Evolutionary conservation across 192 early-diverging fungal species (phyloP).

Genomic region (Fimicolochytrium jonesii): DNA sequence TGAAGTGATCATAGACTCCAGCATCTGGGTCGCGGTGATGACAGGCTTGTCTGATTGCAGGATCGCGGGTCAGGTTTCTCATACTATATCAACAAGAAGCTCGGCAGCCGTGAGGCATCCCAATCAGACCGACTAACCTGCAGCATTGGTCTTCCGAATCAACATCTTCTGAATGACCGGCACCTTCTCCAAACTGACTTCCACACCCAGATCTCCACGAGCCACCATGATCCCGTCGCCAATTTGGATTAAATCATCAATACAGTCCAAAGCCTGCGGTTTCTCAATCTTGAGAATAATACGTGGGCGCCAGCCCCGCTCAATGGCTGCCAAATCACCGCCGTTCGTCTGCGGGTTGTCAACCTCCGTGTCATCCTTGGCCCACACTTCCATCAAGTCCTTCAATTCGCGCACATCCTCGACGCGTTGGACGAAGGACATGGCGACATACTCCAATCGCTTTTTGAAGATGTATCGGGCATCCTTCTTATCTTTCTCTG

Average conservation of each 20-base stretch:
- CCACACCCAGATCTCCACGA: slow-evolving; percentile 55
- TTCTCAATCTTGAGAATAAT: slow-evolving; percentile 58
- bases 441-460: slow-evolving; percentile 49
- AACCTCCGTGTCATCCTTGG: slow-evolving; percentile 42
- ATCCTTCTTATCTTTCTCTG: slow-evolving; percentile 53
- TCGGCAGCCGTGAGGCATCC: neutral
- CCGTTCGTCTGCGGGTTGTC: slow-evolving; percentile 32
- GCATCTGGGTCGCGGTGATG: slow-evolving; percentile 96
- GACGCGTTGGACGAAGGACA: slow-evolving; percentile 46
- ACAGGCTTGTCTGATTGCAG: slow-evolving; percentile 70
- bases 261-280: slow-evolving; percentile 49
- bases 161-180: slow-evolving; percentile 56
- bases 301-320: slow-evolving; percentile 42
- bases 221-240: slow-evolving; percentile 60
- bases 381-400: slow-evolving; percentile 28
- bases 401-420: slow-evolving; percentile 50
- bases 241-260: slow-evolving; percentile 48
- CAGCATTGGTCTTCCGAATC: slow-evolving; percentile 49
- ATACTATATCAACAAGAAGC: neutral
- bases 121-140: slow-evolving; percentile 17
- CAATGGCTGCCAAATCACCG: neutral
- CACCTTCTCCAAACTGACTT: slow-evolving; percentile 46
- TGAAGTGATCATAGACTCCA: slow-evolving; percentile 71
- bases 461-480: slow-evolving; percentile 40
- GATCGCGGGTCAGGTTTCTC: neutral